Conservation (phyloP, 805 yeast species). For the Lipomyces yamanashiensis region DNA sequence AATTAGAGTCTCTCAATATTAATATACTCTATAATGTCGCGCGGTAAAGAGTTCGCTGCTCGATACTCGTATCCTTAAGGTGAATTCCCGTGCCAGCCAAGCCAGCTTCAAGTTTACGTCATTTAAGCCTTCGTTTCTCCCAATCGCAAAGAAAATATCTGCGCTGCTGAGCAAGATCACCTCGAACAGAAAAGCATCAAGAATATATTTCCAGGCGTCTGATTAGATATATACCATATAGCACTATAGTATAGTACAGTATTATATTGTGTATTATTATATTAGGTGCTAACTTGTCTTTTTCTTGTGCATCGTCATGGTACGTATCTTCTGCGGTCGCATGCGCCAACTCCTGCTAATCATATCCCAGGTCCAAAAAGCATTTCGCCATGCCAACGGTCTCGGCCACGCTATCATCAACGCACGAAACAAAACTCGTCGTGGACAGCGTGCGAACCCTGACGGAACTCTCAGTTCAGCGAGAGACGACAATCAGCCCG, state of each 20-base stretch:
- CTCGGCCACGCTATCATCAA: slow-evolving; percentile 36
- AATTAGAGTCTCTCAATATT: too few relatives aligned
- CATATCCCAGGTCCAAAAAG: slow-evolving; percentile 28
- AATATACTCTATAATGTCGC: too few relatives aligned
- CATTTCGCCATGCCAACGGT: slow-evolving; percentile 30
- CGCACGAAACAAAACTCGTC: slow-evolving; percentile 22
- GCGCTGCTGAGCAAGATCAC: not conserved
- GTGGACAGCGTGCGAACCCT: slow-evolving; percentile 17
- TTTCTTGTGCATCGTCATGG: not conserved
- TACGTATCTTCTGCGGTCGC: not conserved
- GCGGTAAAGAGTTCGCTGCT: too few relatives aligned
- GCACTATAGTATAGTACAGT: too few relatives aligned
- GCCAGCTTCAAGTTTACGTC: not conserved
- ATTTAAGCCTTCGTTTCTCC: not conserved
- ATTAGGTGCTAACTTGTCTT: too few relatives aligned
- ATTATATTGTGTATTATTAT: too few relatives aligned
- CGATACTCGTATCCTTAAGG: not conserved
- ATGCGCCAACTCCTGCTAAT: too few relatives aligned
- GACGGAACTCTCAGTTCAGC: slow-evolving; percentile 19
- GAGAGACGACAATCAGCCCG: slow-evolving; percentile 52
- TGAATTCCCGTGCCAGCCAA: not conserved
- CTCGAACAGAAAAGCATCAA: too few relatives aligned
- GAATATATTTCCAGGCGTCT: too few relatives aligned
- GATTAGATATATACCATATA: too few relatives aligned
- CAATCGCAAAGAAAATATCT: slow-evolving; percentile 10